Evolutionary conservation across 2,329 filamentous ascomycete genomes (phyloP), one percentile per base, ranked within the genome.

Genomic region (Periconia sp.): DNA sequence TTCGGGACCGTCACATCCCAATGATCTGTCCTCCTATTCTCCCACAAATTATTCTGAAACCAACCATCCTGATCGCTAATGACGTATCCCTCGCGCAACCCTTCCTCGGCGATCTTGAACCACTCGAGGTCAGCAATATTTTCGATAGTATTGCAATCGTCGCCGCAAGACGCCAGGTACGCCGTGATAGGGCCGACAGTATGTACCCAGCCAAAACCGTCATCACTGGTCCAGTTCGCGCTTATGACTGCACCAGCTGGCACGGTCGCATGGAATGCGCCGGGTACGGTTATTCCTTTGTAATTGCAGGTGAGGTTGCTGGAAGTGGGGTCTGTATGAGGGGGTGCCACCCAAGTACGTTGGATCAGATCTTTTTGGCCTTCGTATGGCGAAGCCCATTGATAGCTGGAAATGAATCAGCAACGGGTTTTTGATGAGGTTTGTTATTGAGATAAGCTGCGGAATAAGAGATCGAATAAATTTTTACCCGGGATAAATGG

Each of bases 41-140:
- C 49, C 49, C 47, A 49, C 6, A 54, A 45, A 33, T 52, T 52
- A 42, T 45, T 44, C 27, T 57, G 55, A 20, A 43, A 49, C 55
- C 55, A 57, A 9, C 52, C 55, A 13, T 45, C 52, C 1, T 35
- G 27, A 6, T 57, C 40, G 9, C 52, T 49, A 17, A 54, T 18
- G 7, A 49, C 43, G 23, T 37, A 57, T 5, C 52, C 52, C 14
- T 6, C 14, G 11, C 49, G 33, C 33, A 57, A 35, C 17, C 55
- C 55, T 31, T 54, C 52, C 46, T 57, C 55, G 3, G 48, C 48
- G 33, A 57, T 57, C 49, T 54, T 57, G 49, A 57, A 57, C 55
- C 55, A 57, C 35, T 57, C 47, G 27, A 54, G 48, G 1, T 27
- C 10, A 8, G 31, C 42, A 15, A 47, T 46, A 27, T 54, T 42